These are phyloP conservation scores for Datisca glomerata DNA, from an alignment of 306 rosid genomes.

Conservation along the genomic window DNA sequence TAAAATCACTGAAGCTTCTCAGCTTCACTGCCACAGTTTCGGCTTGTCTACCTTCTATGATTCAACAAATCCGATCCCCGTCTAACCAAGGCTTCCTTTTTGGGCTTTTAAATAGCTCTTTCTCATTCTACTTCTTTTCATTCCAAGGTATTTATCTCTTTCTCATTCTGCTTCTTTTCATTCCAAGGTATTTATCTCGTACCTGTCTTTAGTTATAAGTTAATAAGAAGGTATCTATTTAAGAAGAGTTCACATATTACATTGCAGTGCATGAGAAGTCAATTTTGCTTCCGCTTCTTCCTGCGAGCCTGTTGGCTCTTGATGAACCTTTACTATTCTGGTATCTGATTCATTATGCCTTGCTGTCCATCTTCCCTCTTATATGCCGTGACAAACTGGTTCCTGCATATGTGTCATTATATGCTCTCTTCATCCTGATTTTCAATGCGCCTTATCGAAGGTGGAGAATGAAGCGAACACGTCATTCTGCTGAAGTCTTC, in stretches of 20 bases:
- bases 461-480: conserved; percentile 13
- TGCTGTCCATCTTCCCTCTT: conserved; percentile 87
- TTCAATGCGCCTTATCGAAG: conserved; percentile 24
- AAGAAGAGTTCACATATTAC: too few species aligned
- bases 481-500: conserved; percentile 17
- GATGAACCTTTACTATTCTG: conserved; percentile 56
- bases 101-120: conserved; percentile 67
- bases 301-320: conserved; percentile 66
- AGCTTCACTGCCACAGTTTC: conserved; percentile 60
- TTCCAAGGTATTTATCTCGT: conserved; percentile 84
- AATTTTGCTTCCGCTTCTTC: conserved; percentile 79
- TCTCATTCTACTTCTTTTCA: conserved; percentile 82
- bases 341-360: conserved; percentile 46
- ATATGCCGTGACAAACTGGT: conserved; percentile 51
- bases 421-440: conserved; percentile 40
- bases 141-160: conserved; percentile 78
- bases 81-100: conserved; percentile 68
- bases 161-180: conserved; percentile 81
- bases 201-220: too few species aligned
- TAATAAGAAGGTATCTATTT: too few species aligned
- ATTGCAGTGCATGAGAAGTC: conserved; percentile 90
- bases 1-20: conserved; percentile 47
- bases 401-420: conserved; percentile 47
- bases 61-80: conserved; percentile 75
- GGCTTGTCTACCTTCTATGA: conserved; percentile 74